These are phyloP conservation scores for Tilletiopsis washingtonensis DNA, from an alignment of 1,284 basidiomycete genomes.

Conservation along the genomic window DNA sequence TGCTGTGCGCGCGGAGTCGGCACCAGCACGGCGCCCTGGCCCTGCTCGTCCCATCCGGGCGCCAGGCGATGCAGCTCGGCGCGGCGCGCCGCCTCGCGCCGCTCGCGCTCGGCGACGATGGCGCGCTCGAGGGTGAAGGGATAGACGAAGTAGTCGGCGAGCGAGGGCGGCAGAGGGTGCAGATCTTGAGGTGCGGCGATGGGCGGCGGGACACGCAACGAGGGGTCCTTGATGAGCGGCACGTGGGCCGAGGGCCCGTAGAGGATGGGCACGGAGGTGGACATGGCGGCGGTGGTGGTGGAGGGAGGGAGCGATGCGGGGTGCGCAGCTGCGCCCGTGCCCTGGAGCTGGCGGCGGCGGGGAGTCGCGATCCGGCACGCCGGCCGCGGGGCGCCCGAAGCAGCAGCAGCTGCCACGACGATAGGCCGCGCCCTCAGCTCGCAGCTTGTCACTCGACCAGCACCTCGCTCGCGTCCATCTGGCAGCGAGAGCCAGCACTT, in stretches of 20 bases:
- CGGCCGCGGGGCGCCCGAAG: too few relatives aligned
- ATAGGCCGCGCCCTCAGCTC: too few relatives aligned
- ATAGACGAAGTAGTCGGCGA: slow-evolving; percentile 37
- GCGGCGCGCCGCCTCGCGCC: background rate
- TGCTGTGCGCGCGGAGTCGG: slow-evolving; percentile 1
- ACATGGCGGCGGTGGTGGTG: too few relatives aligned
- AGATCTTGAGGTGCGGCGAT: slow-evolving; percentile 14
- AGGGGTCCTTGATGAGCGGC: slow-evolving; percentile 32
- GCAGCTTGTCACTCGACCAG: too few relatives aligned
- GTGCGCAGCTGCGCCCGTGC: too few relatives aligned
- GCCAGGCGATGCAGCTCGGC: background rate
- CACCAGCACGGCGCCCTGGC: background rate
- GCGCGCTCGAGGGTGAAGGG: slow-evolving; percentile 32
- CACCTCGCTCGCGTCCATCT: too few relatives aligned
- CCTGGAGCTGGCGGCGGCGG: too few relatives aligned
- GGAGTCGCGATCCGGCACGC: too few relatives aligned
- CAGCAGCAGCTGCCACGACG: too few relatives aligned
- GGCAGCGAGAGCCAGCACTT: too few relatives aligned
- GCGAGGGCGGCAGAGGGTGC: slow-evolving; percentile 31
- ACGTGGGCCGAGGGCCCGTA: slow-evolving; percentile 24
- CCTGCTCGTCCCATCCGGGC: slow-evolving; percentile 4
- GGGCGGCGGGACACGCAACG: slow-evolving; percentile 16
- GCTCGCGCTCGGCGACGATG: slow-evolving; percentile 12
- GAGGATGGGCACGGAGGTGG: too few relatives aligned
- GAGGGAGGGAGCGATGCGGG: too few relatives aligned